Evolutionary conservation across 2,329 filamentous ascomycete species (phyloP), one percentile per base, ranked within the genome.

Genomic region (Teratosphaeria viscida): DNA sequence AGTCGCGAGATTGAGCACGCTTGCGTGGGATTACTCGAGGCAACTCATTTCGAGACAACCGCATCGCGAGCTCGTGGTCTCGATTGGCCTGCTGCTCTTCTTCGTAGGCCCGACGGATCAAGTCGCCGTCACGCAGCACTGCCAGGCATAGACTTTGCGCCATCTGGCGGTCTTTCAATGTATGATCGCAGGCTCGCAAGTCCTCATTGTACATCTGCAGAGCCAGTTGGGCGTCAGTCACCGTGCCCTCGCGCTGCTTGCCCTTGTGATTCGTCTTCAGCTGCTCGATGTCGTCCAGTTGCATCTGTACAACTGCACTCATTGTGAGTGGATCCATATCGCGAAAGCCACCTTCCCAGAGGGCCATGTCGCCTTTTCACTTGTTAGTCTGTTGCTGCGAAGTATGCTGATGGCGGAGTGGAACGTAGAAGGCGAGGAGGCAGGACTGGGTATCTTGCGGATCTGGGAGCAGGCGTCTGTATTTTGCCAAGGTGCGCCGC

Each of bases 141-240:
- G 65, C 64, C 23, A 60, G 57, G 8, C 63, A 58, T 11, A 67
- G 59, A 59, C 64, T 68, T 53, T 63, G 63, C 3, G 67, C 67
- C 56, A 68, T 62, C 11, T 59, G 59, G 12, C 61, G 52, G 54
- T 70, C 66, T 27, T 60, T 54, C 43, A 49, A 49, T 10, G 43
- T 5, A 23, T 49, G 26, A n/a, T 65, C 58, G 57, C 53, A 62
- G 23, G 39, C 56, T 11, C 43, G 55, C 11, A 70, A 58, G 16
- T 70, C 67, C n/a, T 68, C 63, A 16, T 59, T 56, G 34, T 66
- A 64, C 37, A 68, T 63, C 58, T 67, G 57, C 32, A 70, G 58
- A 11, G 68, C 66, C 16, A 57, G 27, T 27, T 57, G 26, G 16
- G 37, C 27, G 27, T 60, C 58, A 5, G 55, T 57, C 4, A 29